Evolutionary conservation across 73 alveolate species (phyloP).

Genomic region (Paramecium biaurelia): DNA sequence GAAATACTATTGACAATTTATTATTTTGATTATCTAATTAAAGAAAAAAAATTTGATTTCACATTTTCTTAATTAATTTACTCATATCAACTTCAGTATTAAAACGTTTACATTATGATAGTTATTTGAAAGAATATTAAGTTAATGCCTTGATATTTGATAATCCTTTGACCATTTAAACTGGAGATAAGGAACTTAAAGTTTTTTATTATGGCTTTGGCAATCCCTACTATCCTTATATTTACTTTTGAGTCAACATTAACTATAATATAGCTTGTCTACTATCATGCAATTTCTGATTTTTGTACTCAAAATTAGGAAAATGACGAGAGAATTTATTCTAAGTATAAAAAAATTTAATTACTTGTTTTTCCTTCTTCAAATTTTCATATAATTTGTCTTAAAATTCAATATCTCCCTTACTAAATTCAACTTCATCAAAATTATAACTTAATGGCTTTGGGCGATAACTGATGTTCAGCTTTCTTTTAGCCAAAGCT

Average conservation of each 20-base stretch:
- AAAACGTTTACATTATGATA: background rate
- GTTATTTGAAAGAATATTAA: background rate
- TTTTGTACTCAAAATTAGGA: background rate
- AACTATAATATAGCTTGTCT: background rate
- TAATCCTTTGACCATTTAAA: background rate
- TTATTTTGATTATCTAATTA: too few relatives aligned
- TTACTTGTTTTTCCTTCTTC: background rate
- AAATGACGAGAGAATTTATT: background rate
- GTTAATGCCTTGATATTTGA: background rate
- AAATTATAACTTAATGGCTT: background rate
- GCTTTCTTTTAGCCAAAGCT: background rate
- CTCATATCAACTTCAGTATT: background rate
- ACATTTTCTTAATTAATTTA: background rate
- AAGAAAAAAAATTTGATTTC: background rate
- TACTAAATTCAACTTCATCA: constrained; percentile 32
- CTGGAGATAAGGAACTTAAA: background rate
- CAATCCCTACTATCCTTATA: background rate
- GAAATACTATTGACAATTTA: too few relatives aligned
- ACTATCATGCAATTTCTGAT: background rate
- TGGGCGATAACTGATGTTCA: background rate
- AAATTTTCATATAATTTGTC: background rate
- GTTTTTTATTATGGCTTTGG: background rate
- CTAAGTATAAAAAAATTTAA: background rate
- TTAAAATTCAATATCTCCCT: constrained; percentile 6
- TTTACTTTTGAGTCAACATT: background rate